Evolutionary conservation across 495 filamentous ascomycete species (phyloP).

Genomic region (Echria macrotheca): DNA sequence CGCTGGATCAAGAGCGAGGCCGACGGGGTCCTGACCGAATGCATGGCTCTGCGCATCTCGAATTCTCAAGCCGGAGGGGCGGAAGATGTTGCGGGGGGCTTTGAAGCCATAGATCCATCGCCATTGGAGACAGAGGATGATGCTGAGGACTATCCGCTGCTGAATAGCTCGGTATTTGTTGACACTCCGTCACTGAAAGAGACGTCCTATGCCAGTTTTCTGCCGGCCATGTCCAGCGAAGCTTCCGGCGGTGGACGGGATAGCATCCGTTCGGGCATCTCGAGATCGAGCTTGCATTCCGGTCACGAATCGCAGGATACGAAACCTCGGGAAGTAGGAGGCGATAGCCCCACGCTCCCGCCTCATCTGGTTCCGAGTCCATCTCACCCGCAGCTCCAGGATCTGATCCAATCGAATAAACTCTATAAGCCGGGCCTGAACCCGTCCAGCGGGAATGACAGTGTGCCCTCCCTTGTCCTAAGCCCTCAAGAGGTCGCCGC

Average conservation of each 20-base stretch:
- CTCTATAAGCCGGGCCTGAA: constrained; percentile 45
- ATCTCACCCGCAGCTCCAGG: constrained; percentile 46
- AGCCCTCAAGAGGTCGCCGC: constrained; percentile 37
- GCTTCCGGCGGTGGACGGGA: constrained; percentile 27
- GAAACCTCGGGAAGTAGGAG: constrained; percentile 30
- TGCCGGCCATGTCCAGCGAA: constrained; percentile 39
- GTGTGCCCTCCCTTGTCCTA: constrained; percentile 43
- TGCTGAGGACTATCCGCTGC: constrained; percentile 27
- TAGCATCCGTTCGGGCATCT: constrained; percentile 27
- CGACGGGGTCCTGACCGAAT: constrained; percentile 64
- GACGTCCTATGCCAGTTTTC: constrained; percentile 31
- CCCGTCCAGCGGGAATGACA: constrained; percentile 45
- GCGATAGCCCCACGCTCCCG: constrained; percentile 54
- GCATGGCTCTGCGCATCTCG: constrained; percentile 47
- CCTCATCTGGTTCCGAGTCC: constrained; percentile 38
- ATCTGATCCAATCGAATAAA: constrained; percentile 50
- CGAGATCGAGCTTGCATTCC: constrained; percentile 38
- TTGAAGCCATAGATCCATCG: constrained; percentile 2
- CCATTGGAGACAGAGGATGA: constrained; percentile 8
- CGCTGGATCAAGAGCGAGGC: constrained; percentile 69
- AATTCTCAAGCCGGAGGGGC: too few relatives aligned
- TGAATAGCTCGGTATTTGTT: constrained; percentile 29
- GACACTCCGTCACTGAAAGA: constrained; percentile 10
- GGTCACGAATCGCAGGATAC: constrained; percentile 36
- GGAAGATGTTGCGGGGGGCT: constrained; percentile 1